Percentiles rank a stretch among this genome's conserved stretches.
Evolutionary conservation across 164 flowering plant genomes (phyloP).

Genomic region (Macadamia integrifolia): DNA sequence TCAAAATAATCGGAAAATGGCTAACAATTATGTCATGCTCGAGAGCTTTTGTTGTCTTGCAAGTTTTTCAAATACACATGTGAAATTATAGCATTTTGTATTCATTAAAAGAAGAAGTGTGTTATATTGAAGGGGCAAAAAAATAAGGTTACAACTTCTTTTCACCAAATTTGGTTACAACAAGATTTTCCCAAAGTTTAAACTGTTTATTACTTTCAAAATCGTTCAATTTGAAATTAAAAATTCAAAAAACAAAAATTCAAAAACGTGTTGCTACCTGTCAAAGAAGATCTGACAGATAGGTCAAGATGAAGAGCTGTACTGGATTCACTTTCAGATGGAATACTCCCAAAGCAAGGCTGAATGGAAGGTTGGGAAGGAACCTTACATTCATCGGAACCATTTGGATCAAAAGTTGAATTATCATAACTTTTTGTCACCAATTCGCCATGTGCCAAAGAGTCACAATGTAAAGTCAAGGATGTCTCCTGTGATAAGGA

Average conservation of each 20-base stretch:
- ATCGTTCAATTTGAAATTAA: not conserved
- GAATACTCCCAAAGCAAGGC: slow-evolving; percentile 7
- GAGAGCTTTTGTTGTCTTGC: too few relatives aligned
- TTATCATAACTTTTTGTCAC: slow-evolving; percentile 18
- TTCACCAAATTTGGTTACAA: too few relatives aligned
- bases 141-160: too few relatives aligned
- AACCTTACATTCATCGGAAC: slow-evolving; percentile 12
- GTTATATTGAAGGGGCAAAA: too few relatives aligned
- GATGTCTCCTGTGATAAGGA: slow-evolving; percentile 33
- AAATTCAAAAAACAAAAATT: not conserved
- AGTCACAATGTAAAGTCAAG: slow-evolving; percentile 16
- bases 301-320: slow-evolving; percentile 39
- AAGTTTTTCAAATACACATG: too few relatives aligned
- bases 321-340: slow-evolving; percentile 25
- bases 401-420: slow-evolving; percentile 13
- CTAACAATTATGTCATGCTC: too few relatives aligned
- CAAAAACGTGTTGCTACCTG: slow-evolving; percentile 24
- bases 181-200: too few relatives aligned
- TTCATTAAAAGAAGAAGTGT: too few relatives aligned
- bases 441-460: slow-evolving; percentile 18
- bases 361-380: slow-evolving; percentile 13
- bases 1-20: too few relatives aligned
- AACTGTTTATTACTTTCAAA: not conserved
- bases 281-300: slow-evolving; percentile 26
- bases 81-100: too few relatives aligned